Percentiles rank a stretch among this genome's conserved stretches.
These are phyloP conservation scores for Diaporthe sp. DNA, from an alignment of 2,329 filamentous ascomycete species.

Conservation along the genomic window DNA sequence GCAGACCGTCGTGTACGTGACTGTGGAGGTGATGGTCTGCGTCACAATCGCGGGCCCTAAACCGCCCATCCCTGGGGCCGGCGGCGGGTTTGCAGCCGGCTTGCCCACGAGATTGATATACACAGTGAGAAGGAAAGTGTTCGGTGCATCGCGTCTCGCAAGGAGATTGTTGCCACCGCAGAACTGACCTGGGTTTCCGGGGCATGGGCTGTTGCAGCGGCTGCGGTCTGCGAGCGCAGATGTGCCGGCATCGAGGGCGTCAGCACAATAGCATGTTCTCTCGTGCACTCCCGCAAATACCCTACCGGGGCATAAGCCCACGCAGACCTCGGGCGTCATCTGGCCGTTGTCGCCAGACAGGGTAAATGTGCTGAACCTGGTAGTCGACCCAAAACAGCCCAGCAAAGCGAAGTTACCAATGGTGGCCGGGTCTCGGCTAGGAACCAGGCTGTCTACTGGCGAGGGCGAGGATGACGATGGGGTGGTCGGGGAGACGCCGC, in stretches of 20 bases:
- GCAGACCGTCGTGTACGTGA: constrained; percentile 53
- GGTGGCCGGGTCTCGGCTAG: constrained; percentile 28
- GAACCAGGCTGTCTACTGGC: constrained; percentile 35
- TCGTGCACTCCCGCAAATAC: constrained; percentile 37
- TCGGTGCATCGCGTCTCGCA: constrained; percentile 46
- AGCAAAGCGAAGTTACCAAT: constrained; percentile 40
- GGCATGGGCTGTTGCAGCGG: constrained; percentile 56
- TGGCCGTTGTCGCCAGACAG: constrained; percentile 34
- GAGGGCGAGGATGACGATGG: constrained; percentile 18
- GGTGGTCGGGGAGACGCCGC: constrained; percentile 23
- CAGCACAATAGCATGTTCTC: constrained; percentile 60
- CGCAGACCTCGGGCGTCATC: constrained; percentile 40
- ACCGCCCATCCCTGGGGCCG: constrained; percentile 48
- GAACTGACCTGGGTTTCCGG: constrained; percentile 55
- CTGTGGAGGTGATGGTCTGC: constrained; percentile 45
- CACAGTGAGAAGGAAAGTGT: constrained; percentile 56
- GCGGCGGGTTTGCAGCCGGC: constrained; percentile 51
- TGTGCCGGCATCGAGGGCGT: constrained; percentile 56
- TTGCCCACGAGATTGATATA: constrained; percentile 54
- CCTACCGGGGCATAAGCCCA: constrained; percentile 21
- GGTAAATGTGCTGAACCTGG: constrained; percentile 63
- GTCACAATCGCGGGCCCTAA: constrained; percentile 11
- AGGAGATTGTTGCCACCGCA: constrained; percentile 56
- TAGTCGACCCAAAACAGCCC: constrained; percentile 50
- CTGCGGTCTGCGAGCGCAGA: constrained; percentile 49